Conservation (phyloP, 2,329 filamentous ascomycete genomes). For the Stemphylium beticola region DNA sequence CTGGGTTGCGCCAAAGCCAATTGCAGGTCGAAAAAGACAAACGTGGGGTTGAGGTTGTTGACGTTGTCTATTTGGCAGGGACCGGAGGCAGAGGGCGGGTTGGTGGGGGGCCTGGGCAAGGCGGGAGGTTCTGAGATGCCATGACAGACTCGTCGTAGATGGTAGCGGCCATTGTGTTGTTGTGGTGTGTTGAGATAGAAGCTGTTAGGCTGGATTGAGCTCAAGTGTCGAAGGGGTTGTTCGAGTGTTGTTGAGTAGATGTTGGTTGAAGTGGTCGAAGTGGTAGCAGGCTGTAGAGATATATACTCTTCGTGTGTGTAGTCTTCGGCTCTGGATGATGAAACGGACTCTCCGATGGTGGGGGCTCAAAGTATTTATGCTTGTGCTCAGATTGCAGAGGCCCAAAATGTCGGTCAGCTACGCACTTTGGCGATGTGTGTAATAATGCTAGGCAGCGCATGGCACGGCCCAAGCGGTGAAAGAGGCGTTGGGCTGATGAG, state of each 20-base stretch:
- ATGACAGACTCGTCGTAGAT: conserved; percentile 49
- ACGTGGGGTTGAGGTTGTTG: conserved; percentile 5
- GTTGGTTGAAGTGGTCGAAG: conserved; percentile 8
- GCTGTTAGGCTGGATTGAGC: conserved; percentile 4
- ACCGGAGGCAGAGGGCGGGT: conserved; percentile 56
- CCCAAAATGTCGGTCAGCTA: conserved; percentile 50
- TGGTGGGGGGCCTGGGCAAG: conserved; percentile 56
- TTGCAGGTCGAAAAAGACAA: conserved; percentile 17
- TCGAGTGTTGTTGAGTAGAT: conserved; percentile 9
- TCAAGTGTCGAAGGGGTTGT: conserved; percentile 11
- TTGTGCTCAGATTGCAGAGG: conserved; percentile 44
- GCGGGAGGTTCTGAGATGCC: conserved; percentile 52
- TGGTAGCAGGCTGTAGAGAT: conserved; percentile 17
- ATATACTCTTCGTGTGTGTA: conserved; percentile 28
- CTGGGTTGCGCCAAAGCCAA: conserved; percentile 15
- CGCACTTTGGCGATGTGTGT: conserved; percentile 49
- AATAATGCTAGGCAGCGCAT: conserved; percentile 46
- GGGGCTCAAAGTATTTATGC: conserved; percentile 50
- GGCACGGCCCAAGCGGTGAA: conserved; percentile 50
- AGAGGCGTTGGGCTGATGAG: conserved; percentile 48
- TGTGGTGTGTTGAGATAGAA: neutral
- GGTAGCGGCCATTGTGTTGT: conserved; percentile 41
- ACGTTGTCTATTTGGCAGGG: conserved; percentile 49
- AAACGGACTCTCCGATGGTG: conserved; percentile 39
- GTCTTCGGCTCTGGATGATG: conserved; percentile 39